A percentile compares a stretch with the other conserved stretches of the same genome.
Evolutionary conservation across 1,284 basidiomycete genomes (phyloP).

Genomic region (Vanrija sp.): DNA sequence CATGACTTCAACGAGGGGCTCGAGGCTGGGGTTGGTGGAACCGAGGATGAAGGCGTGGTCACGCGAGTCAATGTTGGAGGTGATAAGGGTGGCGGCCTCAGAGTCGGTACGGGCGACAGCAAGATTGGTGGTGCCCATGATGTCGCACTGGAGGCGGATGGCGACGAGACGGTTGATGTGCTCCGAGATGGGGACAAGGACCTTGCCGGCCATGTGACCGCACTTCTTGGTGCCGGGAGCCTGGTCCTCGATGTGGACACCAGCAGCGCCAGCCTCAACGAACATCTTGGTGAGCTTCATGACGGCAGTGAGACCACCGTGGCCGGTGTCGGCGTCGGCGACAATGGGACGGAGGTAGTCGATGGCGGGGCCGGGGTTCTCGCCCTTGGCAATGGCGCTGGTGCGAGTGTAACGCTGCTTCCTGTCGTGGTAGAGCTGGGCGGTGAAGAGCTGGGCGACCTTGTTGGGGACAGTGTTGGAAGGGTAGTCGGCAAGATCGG

Average conservation of each 20-base stretch:
- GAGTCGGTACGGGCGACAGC: constrained; percentile 72
- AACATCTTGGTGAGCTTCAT: constrained; percentile 89
- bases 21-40: constrained; percentile 67
- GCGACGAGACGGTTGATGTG: constrained; percentile 75
- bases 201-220: constrained; percentile 71
- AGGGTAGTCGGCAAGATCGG: constrained; percentile 80
- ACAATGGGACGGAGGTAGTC: constrained; percentile 92
- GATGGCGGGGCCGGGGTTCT: constrained; percentile 53
- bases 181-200: constrained; percentile 62
- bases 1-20: constrained; percentile 77
- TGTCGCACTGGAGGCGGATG: constrained; percentile 72
- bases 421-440: constrained; percentile 62
- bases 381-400: constrained; percentile 48
- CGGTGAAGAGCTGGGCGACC: constrained; percentile 61
- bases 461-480: constrained; percentile 63
- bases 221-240: constrained; percentile 57
- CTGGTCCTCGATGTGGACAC: constrained; percentile 76
- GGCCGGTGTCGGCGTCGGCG: constrained; percentile 84
- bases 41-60: constrained; percentile 97
- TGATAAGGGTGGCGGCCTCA: constrained; percentile 93
- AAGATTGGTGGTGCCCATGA: constrained; percentile 73
- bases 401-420: constrained; percentile 63
- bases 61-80: constrained; percentile 91
- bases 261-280: constrained; percentile 68
- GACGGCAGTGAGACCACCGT: constrained; percentile 75